These are phyloP conservation scores for Russula sp. DNA, from an alignment of 768 basidiomycete genomes.

Conservation along the genomic window DNA sequence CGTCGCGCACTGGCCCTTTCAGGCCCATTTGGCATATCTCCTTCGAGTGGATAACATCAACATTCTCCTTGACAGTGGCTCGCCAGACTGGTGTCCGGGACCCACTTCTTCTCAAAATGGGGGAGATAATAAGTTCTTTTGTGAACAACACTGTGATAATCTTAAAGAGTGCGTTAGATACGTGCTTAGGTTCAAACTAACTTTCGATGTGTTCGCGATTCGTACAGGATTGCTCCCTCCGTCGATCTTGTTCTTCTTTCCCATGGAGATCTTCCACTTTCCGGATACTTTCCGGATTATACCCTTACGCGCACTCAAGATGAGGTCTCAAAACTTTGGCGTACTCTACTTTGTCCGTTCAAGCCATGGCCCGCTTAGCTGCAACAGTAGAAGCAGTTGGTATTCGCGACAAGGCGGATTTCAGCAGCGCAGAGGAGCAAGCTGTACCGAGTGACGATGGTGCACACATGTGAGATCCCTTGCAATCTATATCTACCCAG, in stretches of 20 bases:
- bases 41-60: constrained; percentile 92
- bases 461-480: constrained; percentile 32
- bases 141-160: constrained; percentile 64
- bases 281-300: constrained; percentile 86
- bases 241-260: constrained; percentile 91
- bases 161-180: constrained; percentile 59
- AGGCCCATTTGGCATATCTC: constrained; percentile 77
- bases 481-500: constrained; percentile 36
- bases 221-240: constrained; percentile 66
- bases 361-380: constrained; percentile 92
- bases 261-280: constrained; percentile 87
- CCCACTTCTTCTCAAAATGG: constrained; percentile 33
- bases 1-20: constrained; percentile 59
- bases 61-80: constrained; percentile 93
- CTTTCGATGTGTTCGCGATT: background rate
- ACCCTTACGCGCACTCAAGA: constrained; percentile 83
- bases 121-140: constrained; percentile 42
- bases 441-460: constrained; percentile 13
- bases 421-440: constrained; percentile 35
- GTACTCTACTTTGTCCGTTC: constrained; percentile 92
- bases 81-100: constrained; percentile 81
- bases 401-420: constrained; percentile 69
- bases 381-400: constrained; percentile 85
- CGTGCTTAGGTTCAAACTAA: background rate
- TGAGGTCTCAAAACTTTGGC: constrained; percentile 88